Base-by-base conservation (phyloP, 768 basidiomycete genomes). In the Cubamyces lactineus region DNA sequence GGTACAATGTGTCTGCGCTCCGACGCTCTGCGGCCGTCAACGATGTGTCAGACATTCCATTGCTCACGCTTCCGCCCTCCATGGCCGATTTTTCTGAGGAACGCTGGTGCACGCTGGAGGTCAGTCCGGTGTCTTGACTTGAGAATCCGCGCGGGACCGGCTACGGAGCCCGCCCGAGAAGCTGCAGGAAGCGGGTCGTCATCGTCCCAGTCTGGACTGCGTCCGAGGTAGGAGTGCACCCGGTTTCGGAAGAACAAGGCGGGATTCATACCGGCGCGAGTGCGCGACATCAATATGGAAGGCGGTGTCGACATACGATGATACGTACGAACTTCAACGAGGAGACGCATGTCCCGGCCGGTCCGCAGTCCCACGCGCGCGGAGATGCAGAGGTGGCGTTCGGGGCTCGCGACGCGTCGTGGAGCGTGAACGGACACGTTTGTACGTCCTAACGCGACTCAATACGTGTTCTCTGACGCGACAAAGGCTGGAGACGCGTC, bases 371-470 rank as follows among this genome's bases (percentile, higher is more conserved):
- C 19, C 56, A 49, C 28, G 57, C 17, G 9, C 56, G 45, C 41
- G 46, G 30, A 8, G 40, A 34, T 42, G 21, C 34, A 42, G 26
- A 11, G 23, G 11, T 9, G 39, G 46, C 34, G 19, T 48, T 41
- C 53, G 59, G 41, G 58, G 8, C n/a, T 26, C 19, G 40, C 41
- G 62, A 63, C 63, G 63, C 54, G 63, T 57, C 58, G 28, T 23
- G 19, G 41, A 21, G 52, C 24, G 62, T 17, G 21, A 19, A 49
- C 42, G 30, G 40, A 59, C 51, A 51, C 57, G 53, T 53, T 48
- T 49, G 13, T 23, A n/a, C 19, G 19, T n/a, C 23, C 1, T 11
- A 17, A n/a, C 41, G 28, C 17, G 16, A 15, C 13, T n/a, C 19
- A 19, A 26, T 9, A n/a, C 30, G 39, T 19, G 30, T 48, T 11